Conservation (phyloP, 305 asterid genomes). For the Caryopteris hybrid region DNA sequence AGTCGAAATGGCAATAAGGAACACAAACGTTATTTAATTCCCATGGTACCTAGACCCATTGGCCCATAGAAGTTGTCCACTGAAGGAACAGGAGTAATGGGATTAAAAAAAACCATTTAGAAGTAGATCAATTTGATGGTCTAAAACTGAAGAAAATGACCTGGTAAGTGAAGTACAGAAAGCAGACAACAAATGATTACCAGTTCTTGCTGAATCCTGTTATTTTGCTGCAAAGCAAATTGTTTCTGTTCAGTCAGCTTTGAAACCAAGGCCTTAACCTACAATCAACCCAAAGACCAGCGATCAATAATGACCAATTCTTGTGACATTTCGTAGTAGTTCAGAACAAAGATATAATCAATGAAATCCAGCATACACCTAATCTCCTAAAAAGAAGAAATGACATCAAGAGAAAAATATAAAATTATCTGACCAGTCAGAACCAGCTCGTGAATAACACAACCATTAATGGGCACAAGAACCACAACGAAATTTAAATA, state of each 20-base stretch:
- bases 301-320: background rate
- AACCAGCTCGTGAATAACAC: background rate
- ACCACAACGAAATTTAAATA: background rate
- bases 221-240: conserved; percentile 49
- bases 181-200: conserved; percentile 31
- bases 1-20: background rate
- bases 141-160: background rate
- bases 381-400: background rate
- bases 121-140: background rate
- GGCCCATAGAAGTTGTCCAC: background rate
- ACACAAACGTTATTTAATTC: background rate
- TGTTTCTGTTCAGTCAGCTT: conserved; percentile 61
- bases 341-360: background rate
- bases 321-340: background rate
- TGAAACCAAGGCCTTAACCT: conserved; percentile 55
- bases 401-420: background rate
- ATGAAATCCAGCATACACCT: conserved; percentile 8
- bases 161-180: background rate
- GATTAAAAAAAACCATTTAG: too few relatives aligned
- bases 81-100: background rate
- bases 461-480: background rate
- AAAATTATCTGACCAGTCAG: background rate
- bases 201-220: conserved; percentile 65
- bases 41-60: background rate
- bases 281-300: conserved; percentile 12